Base-by-base conservation (phyloP, 345 rosid species). In the Eucalyptus viminalis region DNA sequence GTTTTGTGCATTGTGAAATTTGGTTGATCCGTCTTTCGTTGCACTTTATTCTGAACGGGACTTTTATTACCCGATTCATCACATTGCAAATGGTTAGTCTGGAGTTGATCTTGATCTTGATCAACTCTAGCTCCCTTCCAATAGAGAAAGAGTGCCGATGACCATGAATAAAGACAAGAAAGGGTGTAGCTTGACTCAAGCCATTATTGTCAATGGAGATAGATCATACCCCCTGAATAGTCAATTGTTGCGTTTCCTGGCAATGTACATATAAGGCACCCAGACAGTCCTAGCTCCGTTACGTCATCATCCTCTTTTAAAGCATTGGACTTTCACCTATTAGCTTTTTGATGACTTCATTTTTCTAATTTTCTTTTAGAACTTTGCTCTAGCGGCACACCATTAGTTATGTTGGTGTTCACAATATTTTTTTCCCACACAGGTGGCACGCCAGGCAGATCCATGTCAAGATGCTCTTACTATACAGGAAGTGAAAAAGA, bases 381-480 rank as follows among this genome's bases (percentile, higher is more conserved):
- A 86, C 34, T 27, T 50, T 62, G 37, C 12, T 72, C 69, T 72
- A 86, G 29, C 15, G 54, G 80, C 80, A 31, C 40, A 7, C 37
- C 76, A 65, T 67, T 16, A 87, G 47, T 49, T 17, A 19, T 43
- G 44, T 76, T 29, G 86, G 24, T 34, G 37, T 89, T 58, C 24
- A 37, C 85, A 44, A 87, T 87, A 16, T 80, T 87, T 76, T 91
- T 86, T 91, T 86, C 56, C 87, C 56, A 53, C 49, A 92, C 91
- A 97, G 99, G 99, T 97, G 89, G 99, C 96, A 89, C 98, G 98
- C 58, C 91, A 95, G 87, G 92, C 87, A 86, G 93, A 92, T 94
- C 97, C 97, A 51, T 94, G 43, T 88, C 91, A 94, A 91, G 99
- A 97, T 93, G 99, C 99, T 91, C 90, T 92, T 89, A 96, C 95